Percentiles rank a stretch among this genome's conserved stretches.
These are phyloP conservation scores for Xerocomus potaroensis DNA, from an alignment of 768 basidiomycete species.

Conservation along the genomic window DNA sequence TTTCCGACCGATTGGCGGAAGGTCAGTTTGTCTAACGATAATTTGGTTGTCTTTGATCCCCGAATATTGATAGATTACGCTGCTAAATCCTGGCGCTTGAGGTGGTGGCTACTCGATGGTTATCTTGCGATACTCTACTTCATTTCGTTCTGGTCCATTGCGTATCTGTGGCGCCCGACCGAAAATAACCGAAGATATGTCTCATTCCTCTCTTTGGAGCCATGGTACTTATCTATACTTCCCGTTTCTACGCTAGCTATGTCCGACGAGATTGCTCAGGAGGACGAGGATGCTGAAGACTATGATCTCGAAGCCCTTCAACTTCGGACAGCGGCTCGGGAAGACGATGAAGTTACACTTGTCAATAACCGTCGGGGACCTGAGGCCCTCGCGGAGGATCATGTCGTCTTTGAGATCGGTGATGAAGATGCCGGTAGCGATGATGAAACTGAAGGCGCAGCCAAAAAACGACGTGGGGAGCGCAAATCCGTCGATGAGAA, in stretches of 20 bases:
- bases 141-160: slow-evolving; percentile 70
- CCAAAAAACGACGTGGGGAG: slow-evolving; percentile 47
- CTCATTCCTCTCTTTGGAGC: background rate
- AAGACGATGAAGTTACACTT: slow-evolving; percentile 67
- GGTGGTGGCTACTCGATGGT: slow-evolving; percentile 97
- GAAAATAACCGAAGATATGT: slow-evolving; percentile 82
- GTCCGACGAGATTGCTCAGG: slow-evolving; percentile 95
- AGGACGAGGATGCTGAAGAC: slow-evolving; percentile 90
- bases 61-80: slow-evolving; percentile 65
- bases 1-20: slow-evolving; percentile 89
- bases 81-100: slow-evolving; percentile 80
- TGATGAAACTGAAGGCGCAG: slow-evolving; percentile 49
- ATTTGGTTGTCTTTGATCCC: background rate
- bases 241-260: slow-evolving; percentile 72
- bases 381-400: slow-evolving; percentile 52
- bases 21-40: slow-evolving; percentile 40
- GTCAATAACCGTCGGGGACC: slow-evolving; percentile 56
- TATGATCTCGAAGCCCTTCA: slow-evolving; percentile 82
- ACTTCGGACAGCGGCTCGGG: slow-evolving; percentile 44
- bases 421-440: slow-evolving; percentile 71
- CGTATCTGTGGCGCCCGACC: slow-evolving; percentile 93
- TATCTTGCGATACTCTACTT: slow-evolving; percentile 90
- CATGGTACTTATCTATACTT: slow-evolving; percentile 17
- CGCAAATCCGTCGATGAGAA: slow-evolving; percentile 47
- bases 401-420: slow-evolving; percentile 88